A percentile compares a stretch with the other conserved stretches of the same genome.
Evolutionary conservation across 1,284 basidiomycete species (phyloP).

Genomic region (Boletellus sp.): DNA sequence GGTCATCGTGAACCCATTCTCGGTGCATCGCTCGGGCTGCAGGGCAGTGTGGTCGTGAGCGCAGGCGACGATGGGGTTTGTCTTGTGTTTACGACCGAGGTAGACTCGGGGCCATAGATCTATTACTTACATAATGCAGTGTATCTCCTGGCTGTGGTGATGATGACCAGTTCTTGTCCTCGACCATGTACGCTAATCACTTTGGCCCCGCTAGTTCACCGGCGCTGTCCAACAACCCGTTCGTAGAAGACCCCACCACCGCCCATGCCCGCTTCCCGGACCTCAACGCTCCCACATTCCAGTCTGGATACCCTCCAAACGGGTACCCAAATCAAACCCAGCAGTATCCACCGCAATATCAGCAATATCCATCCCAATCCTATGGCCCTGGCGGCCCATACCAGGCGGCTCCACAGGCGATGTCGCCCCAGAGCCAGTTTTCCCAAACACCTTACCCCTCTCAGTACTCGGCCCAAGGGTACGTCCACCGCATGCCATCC

Average conservation of each 20-base stretch:
- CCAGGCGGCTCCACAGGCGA: slow-evolving; percentile 18
- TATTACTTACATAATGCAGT: slow-evolving; percentile 22
- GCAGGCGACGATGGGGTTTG: slow-evolving; percentile 85
- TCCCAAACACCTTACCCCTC: slow-evolving; percentile 18
- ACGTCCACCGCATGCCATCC: neutral
- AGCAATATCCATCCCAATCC: slow-evolving; percentile 13
- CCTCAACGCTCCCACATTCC: slow-evolving; percentile 34
- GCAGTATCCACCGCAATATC: slow-evolving; percentile 34
- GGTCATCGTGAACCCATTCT: slow-evolving; percentile 86
- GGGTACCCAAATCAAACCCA: slow-evolving; percentile 29
- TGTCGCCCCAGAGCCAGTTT: slow-evolving; percentile 21
- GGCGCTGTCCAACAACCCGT: slow-evolving; percentile 54
- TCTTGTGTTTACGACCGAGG: slow-evolving; percentile 73
- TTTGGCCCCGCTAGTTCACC: slow-evolving; percentile 28
- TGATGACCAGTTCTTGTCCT: neutral
- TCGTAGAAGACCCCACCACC: slow-evolving; percentile 43
- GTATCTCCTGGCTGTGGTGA: neutral
- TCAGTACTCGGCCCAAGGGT: slow-evolving; percentile 22
- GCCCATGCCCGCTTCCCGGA: slow-evolving; percentile 53
- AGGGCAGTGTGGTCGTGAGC: slow-evolving; percentile 70
- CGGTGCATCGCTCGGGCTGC: slow-evolving; percentile 67
- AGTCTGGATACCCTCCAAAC: slow-evolving; percentile 21
- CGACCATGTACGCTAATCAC: slow-evolving; percentile 38
- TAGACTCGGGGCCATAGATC: slow-evolving; percentile 28
- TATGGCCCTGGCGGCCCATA: slow-evolving; percentile 11